phyloP scores from a whole-genome alignment of 164 flowering plant genomes.

The Umbellularia californica region DNA sequence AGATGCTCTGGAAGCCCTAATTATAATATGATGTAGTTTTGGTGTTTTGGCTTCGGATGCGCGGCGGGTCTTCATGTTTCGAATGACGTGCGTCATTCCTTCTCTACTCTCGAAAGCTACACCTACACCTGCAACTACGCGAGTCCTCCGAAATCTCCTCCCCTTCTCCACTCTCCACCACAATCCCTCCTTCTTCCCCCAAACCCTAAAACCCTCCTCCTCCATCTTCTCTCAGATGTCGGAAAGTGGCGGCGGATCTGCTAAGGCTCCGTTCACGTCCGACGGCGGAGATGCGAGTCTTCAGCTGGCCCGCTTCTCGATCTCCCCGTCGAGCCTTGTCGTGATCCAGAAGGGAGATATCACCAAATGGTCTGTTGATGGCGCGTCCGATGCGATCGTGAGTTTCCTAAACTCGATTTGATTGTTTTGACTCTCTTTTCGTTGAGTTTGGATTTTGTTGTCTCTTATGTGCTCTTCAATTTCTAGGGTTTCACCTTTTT shows the following conservation, averaged over 20 bases:
- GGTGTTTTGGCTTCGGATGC: too few species aligned
- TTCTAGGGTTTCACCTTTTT: too few species aligned
- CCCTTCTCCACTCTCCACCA: background rate
- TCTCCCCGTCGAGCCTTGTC: slow-evolving; percentile 29
- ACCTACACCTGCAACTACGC: background rate
- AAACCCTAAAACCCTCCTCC: background rate
- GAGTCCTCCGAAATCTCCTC: background rate
- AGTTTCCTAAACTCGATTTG: slow-evolving; percentile 10
- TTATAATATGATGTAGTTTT: too few species aligned
- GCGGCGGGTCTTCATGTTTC: background rate
- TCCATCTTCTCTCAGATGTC: slow-evolving; percentile 2
- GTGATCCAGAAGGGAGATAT: slow-evolving; percentile 78
- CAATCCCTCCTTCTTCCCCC: background rate
- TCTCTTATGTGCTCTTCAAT: too few species aligned
- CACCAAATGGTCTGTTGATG: slow-evolving; percentile 79
- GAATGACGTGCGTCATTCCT: background rate
- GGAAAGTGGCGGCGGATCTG: background rate
- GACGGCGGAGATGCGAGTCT: background rate
- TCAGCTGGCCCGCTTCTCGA: slow-evolving; percentile 2
- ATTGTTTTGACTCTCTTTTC: background rate
- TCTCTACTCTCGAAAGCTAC: background rate
- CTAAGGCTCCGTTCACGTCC: background rate
- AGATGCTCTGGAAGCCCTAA: too few species aligned
- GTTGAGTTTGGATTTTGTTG: too few species aligned
- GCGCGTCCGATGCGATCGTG: slow-evolving; percentile 80